A percentile compares a stretch with the other conserved stretches of the same genome.
Evolutionary conservation across 345 rosid species (phyloP).

Genomic region (Populus euphratica): DNA sequence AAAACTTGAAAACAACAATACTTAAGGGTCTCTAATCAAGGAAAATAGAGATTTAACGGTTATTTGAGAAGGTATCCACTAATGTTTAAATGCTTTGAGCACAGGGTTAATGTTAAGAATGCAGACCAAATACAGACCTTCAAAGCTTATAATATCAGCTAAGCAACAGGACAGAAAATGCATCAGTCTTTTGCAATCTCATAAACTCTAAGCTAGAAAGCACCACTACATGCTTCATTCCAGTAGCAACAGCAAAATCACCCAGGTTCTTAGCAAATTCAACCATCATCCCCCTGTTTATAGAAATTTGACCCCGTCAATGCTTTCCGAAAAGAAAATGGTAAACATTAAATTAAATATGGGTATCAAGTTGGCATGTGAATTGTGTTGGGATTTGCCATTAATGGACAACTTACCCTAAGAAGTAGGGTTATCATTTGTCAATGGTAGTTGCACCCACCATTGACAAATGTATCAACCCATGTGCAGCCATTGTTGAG

Average conservation of each 20-base stretch:
- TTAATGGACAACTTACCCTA: no score
- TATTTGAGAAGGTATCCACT: neutral
- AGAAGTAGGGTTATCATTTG: no score
- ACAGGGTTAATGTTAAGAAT: neutral
- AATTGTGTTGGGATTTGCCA: no score
- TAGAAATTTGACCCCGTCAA: slow-evolving; percentile 1
- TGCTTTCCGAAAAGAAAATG: neutral
- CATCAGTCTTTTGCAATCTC: slow-evolving; percentile 73
- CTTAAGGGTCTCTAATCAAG: neutral
- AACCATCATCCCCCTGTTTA: slow-evolving; percentile 76
- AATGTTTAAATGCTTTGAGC: neutral
- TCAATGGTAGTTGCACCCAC: no score
- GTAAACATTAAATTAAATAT: neutral
- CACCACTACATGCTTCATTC: slow-evolving; percentile 65
- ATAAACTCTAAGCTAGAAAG: slow-evolving; percentile 90
- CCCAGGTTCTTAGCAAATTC: slow-evolving; percentile 76
- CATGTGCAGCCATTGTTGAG: no score
- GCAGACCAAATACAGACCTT: neutral
- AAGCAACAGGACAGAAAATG: slow-evolving; percentile 17
- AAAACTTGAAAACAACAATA: neutral
- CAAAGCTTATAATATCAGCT: neutral
- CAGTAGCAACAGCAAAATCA: slow-evolving; percentile 66
- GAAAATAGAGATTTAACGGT: neutral
- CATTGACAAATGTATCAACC: no score
- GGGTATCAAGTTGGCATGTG: no score